Base-by-base conservation (phyloP, 768 basidiomycete genomes). In the Filobasidium floriforme region DNA sequence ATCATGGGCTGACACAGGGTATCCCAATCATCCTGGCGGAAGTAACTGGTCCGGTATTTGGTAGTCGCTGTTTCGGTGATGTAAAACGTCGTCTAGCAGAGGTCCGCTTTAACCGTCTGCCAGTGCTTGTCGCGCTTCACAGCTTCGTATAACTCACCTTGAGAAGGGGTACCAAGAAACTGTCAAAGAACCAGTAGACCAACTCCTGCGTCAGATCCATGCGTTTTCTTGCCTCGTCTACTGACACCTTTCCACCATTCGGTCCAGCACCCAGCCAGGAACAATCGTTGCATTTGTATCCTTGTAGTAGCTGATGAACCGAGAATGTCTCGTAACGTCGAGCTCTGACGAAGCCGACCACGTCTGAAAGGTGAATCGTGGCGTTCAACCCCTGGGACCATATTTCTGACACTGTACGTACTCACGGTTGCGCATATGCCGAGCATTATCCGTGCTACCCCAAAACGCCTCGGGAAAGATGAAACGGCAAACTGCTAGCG, bases 1-100 rank as follows among this genome's bases (percentile, higher is more conserved):
- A 94, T 81, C 29, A 97, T 82, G 0, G 96, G 96, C 11, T 83
- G 80, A 65, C 92, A 93, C 6, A 97, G 82, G 1, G 78, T 80
- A n/a, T 83, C 81, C 96, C 94, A 99, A 71, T 94, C 92, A 61
- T 94, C 91, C 63, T 97, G 92, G 12, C 90, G 85, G 76, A 96
- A 98, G 75, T 93, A 99, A 0, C 97, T 80, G 0, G 93, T 83
- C 52, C 85, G 85, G 67, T 92, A 89, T 46, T 88, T 83, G 72
- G 87, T 90, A 7, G 87, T 88, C 22, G 88, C 87, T 0, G 93
- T 90, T 69, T 98, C 90, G 0, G 96, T 98, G 52, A 92, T 83
- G 77, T 97, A 97, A 79, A 96, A 99, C 0, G 87, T 87, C 1
- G 90, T 90, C 93, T 97, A 63, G 18, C 28, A 18, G 59, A 60